Percentiles rank a stretch among this genome's conserved stretches.
Conservation (phyloP, 495 filamentous ascomycete species). For the Hypomontagnella monticulosa region DNA sequence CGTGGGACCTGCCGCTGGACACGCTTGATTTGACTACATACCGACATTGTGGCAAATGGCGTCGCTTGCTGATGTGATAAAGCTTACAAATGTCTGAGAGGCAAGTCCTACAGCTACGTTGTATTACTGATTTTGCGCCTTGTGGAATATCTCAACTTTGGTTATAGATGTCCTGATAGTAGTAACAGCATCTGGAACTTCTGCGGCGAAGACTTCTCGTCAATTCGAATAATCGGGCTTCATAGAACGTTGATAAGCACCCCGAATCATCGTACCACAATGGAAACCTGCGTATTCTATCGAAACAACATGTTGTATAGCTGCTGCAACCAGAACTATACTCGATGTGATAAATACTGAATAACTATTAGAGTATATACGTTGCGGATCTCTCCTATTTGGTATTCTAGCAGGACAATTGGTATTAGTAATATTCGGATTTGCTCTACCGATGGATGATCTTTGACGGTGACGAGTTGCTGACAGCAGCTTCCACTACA, state of each 20-base stretch:
- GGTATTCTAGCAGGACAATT: neutral
- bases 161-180: neutral
- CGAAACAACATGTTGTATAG: neutral
- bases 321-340: neutral
- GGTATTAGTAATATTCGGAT: neutral
- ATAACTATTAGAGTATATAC: neutral
- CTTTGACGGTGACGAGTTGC: slow-evolving; percentile 11
- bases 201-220: neutral
- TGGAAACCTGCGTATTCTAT: neutral
- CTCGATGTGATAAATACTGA: neutral
- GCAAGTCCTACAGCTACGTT: too few species aligned
- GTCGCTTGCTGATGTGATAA: neutral
- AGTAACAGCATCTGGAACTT: neutral
- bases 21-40: neutral
- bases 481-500: slow-evolving; percentile 30
- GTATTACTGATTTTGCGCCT: too few species aligned
- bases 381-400: slow-evolving; percentile 3
- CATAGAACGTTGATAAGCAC: neutral
- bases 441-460: slow-evolving; percentile 1
- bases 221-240: neutral
- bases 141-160: too few species aligned
- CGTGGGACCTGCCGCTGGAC: neutral
- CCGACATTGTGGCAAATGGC: slow-evolving; percentile 1
- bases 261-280: neutral
- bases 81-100: neutral